Evolutionary conservation across 2,329 filamentous ascomycete species (phyloP).

Genomic region (Apiospora pterosperma): DNA sequence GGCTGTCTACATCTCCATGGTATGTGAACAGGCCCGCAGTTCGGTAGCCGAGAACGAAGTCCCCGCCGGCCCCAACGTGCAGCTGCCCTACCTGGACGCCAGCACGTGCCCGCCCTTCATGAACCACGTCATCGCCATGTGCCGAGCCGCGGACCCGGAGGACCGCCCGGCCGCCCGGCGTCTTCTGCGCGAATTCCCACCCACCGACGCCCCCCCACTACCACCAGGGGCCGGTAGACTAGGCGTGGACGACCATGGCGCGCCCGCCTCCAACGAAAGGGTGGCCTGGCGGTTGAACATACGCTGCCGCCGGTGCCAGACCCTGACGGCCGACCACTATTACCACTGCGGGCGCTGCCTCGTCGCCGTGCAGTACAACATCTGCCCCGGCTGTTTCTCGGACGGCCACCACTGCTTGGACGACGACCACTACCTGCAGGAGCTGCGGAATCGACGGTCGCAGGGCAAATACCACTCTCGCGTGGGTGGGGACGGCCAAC

Average conservation of each 20-base stretch:
- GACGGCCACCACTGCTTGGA: not conserved
- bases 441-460: not conserved
- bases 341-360: not conserved
- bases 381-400: not conserved
- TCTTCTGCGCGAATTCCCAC: not conserved
- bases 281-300: not conserved
- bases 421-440: not conserved
- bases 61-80: not conserved
- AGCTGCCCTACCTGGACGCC: not conserved
- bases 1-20: not conserved
- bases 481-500: not conserved
- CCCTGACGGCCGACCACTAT: not conserved
- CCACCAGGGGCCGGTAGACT: not conserved
- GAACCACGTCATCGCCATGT: not conserved
- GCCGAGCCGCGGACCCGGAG: not conserved
- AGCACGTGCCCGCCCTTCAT: not conserved
- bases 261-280: not conserved
- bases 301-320: not conserved
- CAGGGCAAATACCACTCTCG: not conserved
- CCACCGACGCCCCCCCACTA: not conserved
- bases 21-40: not conserved
- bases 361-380: not conserved
- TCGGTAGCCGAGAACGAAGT: not conserved
- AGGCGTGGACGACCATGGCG: not conserved
- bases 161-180: not conserved